Base-by-base conservation (phyloP, 306 rosid species). In the Arachis hypogaea region DNA sequence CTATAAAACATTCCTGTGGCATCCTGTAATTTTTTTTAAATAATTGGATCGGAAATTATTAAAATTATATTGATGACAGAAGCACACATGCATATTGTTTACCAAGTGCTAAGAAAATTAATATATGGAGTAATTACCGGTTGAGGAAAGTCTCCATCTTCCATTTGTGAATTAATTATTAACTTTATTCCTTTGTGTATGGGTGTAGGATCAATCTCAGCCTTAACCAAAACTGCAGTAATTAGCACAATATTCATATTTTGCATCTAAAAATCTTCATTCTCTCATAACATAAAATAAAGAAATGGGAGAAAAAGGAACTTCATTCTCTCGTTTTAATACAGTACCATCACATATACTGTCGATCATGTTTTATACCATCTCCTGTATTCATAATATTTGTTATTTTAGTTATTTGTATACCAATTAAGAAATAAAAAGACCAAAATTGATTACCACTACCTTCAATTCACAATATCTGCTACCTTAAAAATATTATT, bases 131-230 rank as follows among this genome's bases (percentile, higher is more conserved):
- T 5, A 74, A 9, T 51, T 70, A 86, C 93, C 93, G 84, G 86
- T 14, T 88, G 93, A n/a, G 90, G 93, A 80, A 88, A 88, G 75
- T 88, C 90, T 59, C 93, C 93, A 46, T 88, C 86, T 60, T 84
- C 90, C 93, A 88, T 82, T 43, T 88, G 93, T 52, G 85, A 78
- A 70, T 88, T 86, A 78, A 88, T 84, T 33, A 22, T 22, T 22
- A 22, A 22, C 28, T 22, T 22, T 22, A 22, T 22, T 22, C 28
- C 28, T 22, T 22, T 22, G 28, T 22, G 28, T 22, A 22, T 22
- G 28, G 28, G 28, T 22, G 28, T 22, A 22, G 28, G 28, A 88
- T 5, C 45, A 86, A 62, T 77, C 47, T 78, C 74, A 38, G 79
- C 88, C 93, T 88, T 68, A 40, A 72, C 7, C 57, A 77, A 61